Base-by-base conservation (phyloP, 2,329 filamentous ascomycete species). In the Rosellinia necatrix region DNA sequence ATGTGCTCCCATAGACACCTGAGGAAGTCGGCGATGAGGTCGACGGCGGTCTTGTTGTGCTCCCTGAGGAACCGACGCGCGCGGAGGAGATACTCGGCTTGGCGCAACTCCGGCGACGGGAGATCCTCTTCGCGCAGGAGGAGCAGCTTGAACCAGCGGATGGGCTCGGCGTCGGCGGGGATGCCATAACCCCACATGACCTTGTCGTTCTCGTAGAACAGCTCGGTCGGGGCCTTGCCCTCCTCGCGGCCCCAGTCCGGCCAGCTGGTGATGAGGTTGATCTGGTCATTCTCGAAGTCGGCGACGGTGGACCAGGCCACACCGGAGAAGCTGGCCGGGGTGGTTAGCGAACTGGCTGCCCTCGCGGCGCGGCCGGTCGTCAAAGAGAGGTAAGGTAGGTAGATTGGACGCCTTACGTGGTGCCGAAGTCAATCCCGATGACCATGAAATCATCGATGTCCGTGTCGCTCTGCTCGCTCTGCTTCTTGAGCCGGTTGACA, bases 121-220 rank as follows among this genome's bases (percentile, higher is more conserved):
- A 66, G 50, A 35, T 68, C 62, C 13, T 63, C 59, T 8, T 62
- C 58, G 8, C 61, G 27, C 2, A 65, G 24, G 0, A 70, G 59
- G 6, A 70, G 49, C 2, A 70, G 57, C 49, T 70, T 68, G 49
- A 68, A 65, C 67, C 68, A 70, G 34, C 61, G 53, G 32, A 68
- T 42, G 2, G 65, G 64, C 17, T 69, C 60, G 15, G 44, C 56
- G 1, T 56, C 57, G 10, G 53, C 19, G 4, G 59, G 62, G 2
- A 69, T 55, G 4, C 46, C 41, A 34, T 65, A 67, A 9, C 68
- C 66, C 67, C 66, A 70, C 32, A 19, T 22, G 12, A 42, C 37
- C 13, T 34, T 12, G 24, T 43, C 37, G 17, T 53, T 22, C 37
- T 57, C 55, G 32, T 66, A 67, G 42, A 53, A 60, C n/a, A 68